Conservation (phyloP, 345 rosid genomes). For the Geranium brycei region DNA sequence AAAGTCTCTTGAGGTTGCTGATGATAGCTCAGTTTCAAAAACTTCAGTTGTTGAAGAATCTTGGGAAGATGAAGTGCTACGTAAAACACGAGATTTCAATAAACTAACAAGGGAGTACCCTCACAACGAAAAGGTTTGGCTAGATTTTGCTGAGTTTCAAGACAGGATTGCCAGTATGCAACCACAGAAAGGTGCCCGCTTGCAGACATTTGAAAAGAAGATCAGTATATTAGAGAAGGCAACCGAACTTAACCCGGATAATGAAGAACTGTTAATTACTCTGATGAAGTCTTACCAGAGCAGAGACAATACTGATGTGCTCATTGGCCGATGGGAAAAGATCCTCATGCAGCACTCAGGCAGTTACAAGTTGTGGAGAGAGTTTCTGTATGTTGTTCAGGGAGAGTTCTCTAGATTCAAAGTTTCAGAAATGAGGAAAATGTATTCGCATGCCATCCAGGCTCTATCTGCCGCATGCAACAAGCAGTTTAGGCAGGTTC, state of each 20-base stretch:
- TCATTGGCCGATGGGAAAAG: constrained; percentile 77
- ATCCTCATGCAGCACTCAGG: constrained; percentile 58
- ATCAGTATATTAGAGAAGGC: constrained; percentile 90
- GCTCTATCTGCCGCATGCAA: constrained; percentile 66
- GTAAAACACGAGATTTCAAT: constrained; percentile 70
- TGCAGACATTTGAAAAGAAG: constrained; percentile 87
- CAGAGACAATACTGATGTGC: constrained; percentile 61
- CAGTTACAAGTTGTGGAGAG: constrained; percentile 70
- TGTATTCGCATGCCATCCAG: constrained; percentile 80
- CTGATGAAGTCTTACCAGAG: constrained; percentile 77
- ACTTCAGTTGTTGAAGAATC: constrained; percentile 49
- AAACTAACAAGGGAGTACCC: constrained; percentile 66
- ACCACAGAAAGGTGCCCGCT: constrained; percentile 68
- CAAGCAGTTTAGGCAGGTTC: constrained; percentile 98
- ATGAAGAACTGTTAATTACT: constrained; percentile 59
- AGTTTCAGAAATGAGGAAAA: constrained; percentile 77
- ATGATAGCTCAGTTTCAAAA: constrained; percentile 14
- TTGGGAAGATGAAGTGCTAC: constrained; percentile 84
- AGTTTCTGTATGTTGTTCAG: constrained; percentile 63
- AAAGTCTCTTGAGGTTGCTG: constrained; percentile 19
- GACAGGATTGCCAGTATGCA: constrained; percentile 68
- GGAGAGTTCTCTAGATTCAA: constrained; percentile 91
- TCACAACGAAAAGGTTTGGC: constrained; percentile 64
- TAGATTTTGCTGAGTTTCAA: constrained; percentile 79
- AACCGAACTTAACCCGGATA: constrained; percentile 71